phyloP scores from a whole-genome alignment of 192 early-diverging fungal species.

The Coemansia sp. region DNA sequence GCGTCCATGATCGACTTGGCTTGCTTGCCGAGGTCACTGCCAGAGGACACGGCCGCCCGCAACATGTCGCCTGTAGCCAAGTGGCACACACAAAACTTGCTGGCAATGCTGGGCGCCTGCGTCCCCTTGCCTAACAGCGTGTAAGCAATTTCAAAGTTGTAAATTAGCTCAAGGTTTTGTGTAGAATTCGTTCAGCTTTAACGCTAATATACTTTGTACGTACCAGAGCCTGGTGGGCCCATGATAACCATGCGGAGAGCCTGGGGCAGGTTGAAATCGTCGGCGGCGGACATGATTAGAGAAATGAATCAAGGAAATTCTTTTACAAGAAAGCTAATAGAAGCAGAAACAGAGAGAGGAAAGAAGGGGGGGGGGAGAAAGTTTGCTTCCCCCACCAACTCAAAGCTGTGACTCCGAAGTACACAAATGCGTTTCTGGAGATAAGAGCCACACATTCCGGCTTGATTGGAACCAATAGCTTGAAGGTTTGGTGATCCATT shows the following conservation, averaged over 20 bases:
- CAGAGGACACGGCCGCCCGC: constrained; percentile 89
- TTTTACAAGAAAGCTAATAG: constrained; percentile 9
- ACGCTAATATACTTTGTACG: constrained; percentile 21
- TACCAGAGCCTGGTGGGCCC: constrained; percentile 89
- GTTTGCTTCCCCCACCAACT: neutral
- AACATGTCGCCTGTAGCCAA: constrained; percentile 99
- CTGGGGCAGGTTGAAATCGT: constrained; percentile 54
- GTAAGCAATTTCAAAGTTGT: constrained; percentile 19
- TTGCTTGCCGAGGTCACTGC: constrained; percentile 88
- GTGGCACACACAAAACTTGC: constrained; percentile 95
- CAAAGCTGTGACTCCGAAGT: neutral
- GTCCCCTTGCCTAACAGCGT: constrained; percentile 76
- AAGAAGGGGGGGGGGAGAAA: neutral
- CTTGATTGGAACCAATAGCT: neutral
- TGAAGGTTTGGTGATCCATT: neutral
- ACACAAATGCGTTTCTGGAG: no score
- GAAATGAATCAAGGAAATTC: constrained; percentile 1
- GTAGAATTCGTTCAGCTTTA: neutral
- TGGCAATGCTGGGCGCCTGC: constrained; percentile 95
- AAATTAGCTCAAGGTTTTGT: neutral
- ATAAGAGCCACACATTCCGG: neutral
- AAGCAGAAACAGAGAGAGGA: neutral
- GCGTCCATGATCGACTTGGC: constrained; percentile 99
- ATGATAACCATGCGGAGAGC: constrained; percentile 80
- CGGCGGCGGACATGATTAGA: constrained; percentile 19